phyloP scores from a whole-genome alignment of 495 filamentous ascomycete genomes.

The Cercophora samala region DNA sequence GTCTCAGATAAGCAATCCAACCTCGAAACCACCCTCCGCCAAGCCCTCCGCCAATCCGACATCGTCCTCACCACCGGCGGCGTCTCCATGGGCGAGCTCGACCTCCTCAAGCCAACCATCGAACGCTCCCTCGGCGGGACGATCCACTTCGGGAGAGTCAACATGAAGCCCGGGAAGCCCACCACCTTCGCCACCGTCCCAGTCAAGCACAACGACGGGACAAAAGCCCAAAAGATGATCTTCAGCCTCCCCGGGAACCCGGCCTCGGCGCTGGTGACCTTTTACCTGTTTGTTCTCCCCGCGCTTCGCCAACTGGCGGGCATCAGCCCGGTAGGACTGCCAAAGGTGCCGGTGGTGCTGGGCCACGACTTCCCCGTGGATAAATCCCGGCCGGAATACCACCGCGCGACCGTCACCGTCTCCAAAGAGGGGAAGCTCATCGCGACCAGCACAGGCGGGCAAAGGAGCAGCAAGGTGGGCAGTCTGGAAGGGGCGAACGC shows the following conservation, averaged over 20 bases:
- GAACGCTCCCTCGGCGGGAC: conserved; percentile 86
- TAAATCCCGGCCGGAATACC: conserved; percentile 76
- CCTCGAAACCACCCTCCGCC: conserved; percentile 71
- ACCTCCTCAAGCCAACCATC: conserved; percentile 95
- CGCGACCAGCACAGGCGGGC: conserved; percentile 81
- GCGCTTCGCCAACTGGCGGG: conserved; percentile 71
- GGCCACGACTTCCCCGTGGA: conserved; percentile 71
- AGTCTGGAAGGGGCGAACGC: conserved; percentile 87
- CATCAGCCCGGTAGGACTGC: conserved; percentile 59
- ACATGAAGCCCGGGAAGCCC: conserved; percentile 97
- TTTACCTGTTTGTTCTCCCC: conserved; percentile 90
- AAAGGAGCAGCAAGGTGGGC: conserved; percentile 84
- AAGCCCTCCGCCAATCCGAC: conserved; percentile 69
- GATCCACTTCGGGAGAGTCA: conserved; percentile 93
- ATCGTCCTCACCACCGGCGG: conserved; percentile 90
- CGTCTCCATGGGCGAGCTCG: conserved; percentile 97
- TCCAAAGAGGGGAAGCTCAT: conserved; percentile 57
- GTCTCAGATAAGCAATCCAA: conserved; percentile 73
- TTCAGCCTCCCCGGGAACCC: conserved; percentile 96
- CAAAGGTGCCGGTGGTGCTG: conserved; percentile 66
- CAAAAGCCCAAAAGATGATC: conserved; percentile 62
- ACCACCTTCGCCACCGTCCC: conserved; percentile 93
- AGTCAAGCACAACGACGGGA: conserved; percentile 53
- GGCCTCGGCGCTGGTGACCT: conserved; percentile 85
- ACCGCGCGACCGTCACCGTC: conserved; percentile 68